Evolutionary conservation across 2,329 filamentous ascomycete species (phyloP).

Genomic region (Fusarium dimerum): DNA sequence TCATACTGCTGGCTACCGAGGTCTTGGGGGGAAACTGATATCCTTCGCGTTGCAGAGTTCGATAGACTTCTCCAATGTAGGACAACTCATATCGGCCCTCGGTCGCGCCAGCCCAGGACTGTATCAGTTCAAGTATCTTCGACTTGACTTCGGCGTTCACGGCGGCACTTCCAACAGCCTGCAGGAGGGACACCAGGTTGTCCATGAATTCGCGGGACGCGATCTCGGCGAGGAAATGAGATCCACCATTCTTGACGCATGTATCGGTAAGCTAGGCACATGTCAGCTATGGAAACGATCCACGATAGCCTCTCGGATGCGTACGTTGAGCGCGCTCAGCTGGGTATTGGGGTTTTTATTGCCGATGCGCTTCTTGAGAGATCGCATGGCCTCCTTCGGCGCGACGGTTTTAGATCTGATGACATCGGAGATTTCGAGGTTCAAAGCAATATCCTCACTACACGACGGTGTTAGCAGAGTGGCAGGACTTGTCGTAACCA

Average conservation of each 20-base stretch:
- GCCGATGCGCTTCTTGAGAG: slow-evolving; percentile 88
- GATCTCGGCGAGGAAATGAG: slow-evolving; percentile 93
- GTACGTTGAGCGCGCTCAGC: slow-evolving; percentile 87
- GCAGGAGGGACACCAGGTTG: slow-evolving; percentile 86
- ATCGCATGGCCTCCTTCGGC: slow-evolving; percentile 97
- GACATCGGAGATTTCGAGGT: slow-evolving; percentile 96
- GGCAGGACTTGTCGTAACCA: slow-evolving; percentile 14
- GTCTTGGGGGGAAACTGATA: slow-evolving; percentile 86
- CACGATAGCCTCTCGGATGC: slow-evolving; percentile 12
- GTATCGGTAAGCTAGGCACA: slow-evolving; percentile 79
- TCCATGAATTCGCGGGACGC: slow-evolving; percentile 98
- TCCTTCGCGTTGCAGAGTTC: slow-evolving; percentile 77
- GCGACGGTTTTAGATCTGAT: slow-evolving; percentile 97
- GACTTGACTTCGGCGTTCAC: slow-evolving; percentile 82
- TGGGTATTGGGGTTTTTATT: slow-evolving; percentile 98
- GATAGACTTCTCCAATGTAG: slow-evolving; percentile 90
- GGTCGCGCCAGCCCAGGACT: slow-evolving; percentile 88
- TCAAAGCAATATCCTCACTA: slow-evolving; percentile 94
- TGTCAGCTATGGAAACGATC: slow-evolving; percentile 12
- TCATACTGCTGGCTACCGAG: slow-evolving; percentile 92
- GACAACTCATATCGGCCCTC: slow-evolving; percentile 79
- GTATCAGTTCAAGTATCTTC: slow-evolving; percentile 92
- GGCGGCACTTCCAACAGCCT: slow-evolving; percentile 71
- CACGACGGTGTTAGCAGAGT: slow-evolving; percentile 9
- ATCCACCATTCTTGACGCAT: slow-evolving; percentile 96